Evolutionary conservation across 2,329 filamentous ascomycete genomes (phyloP).

Genomic region (Akanthomyces lecanii): DNA sequence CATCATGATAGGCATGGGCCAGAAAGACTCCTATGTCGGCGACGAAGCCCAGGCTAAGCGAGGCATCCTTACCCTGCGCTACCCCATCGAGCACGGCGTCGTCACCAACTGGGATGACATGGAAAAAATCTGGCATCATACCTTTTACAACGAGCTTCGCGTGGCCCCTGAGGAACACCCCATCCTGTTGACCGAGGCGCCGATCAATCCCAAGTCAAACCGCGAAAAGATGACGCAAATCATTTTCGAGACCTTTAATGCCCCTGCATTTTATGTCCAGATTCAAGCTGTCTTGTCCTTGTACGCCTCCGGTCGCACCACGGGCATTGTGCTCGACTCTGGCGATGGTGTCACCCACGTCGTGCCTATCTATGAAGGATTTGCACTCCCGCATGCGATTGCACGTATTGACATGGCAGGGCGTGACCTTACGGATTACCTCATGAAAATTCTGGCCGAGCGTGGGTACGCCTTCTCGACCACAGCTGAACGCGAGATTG

Average conservation of each 20-base stretch:
- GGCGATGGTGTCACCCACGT: slow-evolving; percentile 99
- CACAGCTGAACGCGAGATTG: slow-evolving; percentile 99
- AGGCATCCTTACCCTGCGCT: slow-evolving; percentile 99
- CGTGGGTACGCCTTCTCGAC: slow-evolving; percentile 99
- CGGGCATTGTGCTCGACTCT: slow-evolving; percentile 99
- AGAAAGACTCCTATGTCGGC: slow-evolving; percentile 99
- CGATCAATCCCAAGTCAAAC: slow-evolving; percentile 99
- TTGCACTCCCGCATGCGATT: slow-evolving; percentile 99
- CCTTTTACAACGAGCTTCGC: slow-evolving; percentile 99
- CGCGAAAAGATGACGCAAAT: slow-evolving; percentile 99
- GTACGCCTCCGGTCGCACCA: slow-evolving; percentile 99
- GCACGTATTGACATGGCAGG: slow-evolving; percentile 99
- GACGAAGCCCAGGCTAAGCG: slow-evolving; percentile 99
- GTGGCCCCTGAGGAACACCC: slow-evolving; percentile 99
- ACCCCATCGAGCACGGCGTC: slow-evolving; percentile 99
- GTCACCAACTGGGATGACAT: slow-evolving; percentile 99
- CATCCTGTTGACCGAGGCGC: slow-evolving; percentile 96
- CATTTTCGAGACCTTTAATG: slow-evolving; percentile 99
- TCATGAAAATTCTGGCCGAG: slow-evolving; percentile 99
- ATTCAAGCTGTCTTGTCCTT: slow-evolving; percentile 99
- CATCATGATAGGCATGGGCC: slow-evolving; percentile 99
- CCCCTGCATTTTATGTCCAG: slow-evolving; percentile 99
- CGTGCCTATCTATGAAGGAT: slow-evolving; percentile 99
- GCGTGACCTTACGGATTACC: slow-evolving; percentile 99
- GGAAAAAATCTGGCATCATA: slow-evolving; percentile 99